Conservation (phyloP, 2,329 filamentous ascomycete genomes). For the Neonectria ditissima region DNA sequence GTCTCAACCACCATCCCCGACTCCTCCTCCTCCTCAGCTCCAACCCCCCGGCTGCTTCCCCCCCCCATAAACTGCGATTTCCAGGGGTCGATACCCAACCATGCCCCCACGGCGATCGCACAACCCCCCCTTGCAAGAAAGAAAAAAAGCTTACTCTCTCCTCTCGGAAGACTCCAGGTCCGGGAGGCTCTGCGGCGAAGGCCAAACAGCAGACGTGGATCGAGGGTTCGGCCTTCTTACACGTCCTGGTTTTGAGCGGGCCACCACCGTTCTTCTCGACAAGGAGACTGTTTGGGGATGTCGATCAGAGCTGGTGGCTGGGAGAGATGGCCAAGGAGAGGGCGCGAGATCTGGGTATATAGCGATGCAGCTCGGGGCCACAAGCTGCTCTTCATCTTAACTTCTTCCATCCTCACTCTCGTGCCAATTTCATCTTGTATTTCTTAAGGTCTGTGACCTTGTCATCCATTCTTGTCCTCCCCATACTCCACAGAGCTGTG, state of each 20-base stretch:
- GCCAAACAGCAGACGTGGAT: neutral
- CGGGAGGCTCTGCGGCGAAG: constrained; percentile 4
- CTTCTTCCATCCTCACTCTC: constrained; percentile 5
- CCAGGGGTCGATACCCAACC: neutral
- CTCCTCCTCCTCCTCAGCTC: neutral
- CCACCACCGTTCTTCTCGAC: neutral
- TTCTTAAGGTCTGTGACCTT: constrained; percentile 34
- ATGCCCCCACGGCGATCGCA: neutral
- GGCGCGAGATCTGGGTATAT: neutral
- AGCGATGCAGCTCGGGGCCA: neutral
- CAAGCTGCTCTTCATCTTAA: neutral
- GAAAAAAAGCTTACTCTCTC: constrained; percentile 18
- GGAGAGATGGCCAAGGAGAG: neutral
- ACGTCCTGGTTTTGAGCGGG: neutral
- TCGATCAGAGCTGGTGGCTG: constrained; percentile 9
- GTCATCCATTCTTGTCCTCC: neutral
- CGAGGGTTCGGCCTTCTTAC: neutral
- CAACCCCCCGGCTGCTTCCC: too few relatives aligned
- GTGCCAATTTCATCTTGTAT: neutral
- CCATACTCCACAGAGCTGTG: constrained; percentile 20
- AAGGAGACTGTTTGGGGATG: constrained; percentile 4
- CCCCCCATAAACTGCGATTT: neutral
- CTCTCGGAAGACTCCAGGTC: constrained; percentile 7
- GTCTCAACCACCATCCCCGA: neutral
- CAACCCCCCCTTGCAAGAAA: neutral